Conservation (phyloP, 371 early-diverging fungal genomes). For the Chytridiales sp. region DNA sequence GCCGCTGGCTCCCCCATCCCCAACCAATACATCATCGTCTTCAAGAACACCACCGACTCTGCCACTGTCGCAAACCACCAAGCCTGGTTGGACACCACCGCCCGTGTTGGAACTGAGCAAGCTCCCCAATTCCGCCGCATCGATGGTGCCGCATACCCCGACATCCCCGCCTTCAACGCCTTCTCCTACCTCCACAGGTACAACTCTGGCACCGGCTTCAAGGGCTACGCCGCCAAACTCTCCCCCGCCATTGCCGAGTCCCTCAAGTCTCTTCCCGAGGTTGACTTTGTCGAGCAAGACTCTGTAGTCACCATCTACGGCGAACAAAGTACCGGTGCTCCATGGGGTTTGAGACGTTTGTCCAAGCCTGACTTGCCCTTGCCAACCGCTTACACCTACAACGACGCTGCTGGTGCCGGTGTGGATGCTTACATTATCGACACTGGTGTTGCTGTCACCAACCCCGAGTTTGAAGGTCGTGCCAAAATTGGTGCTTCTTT, state of each 20-base stretch:
- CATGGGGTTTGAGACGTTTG: slow-evolving; percentile 12
- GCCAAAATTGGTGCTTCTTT: slow-evolving; percentile 13
- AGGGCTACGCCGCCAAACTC: slow-evolving; percentile 27
- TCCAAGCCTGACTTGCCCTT: slow-evolving; percentile 2
- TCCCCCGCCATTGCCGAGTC: slow-evolving; percentile 8
- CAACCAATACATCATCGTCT: slow-evolving; percentile 27
- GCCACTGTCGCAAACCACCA: slow-evolving; percentile 12
- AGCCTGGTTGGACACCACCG: slow-evolving; percentile 19
- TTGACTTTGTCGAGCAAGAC: slow-evolving; percentile 28
- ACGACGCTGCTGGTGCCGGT: slow-evolving; percentile 33
- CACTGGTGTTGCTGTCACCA: slow-evolving; percentile 12
- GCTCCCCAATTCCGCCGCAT: neutral
- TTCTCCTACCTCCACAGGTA: slow-evolving; percentile 15
- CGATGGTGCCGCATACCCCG: neutral
- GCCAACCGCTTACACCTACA: slow-evolving; percentile 4
- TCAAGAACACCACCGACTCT: slow-evolving; percentile 6
- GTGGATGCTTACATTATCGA: slow-evolving; percentile 58
- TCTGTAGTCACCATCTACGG: slow-evolving; percentile 17
- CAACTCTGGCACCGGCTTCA: slow-evolving; percentile 11
- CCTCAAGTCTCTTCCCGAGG: slow-evolving; percentile 22
- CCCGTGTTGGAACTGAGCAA: neutral
- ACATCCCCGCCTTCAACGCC: slow-evolving; percentile 4
- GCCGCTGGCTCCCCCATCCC: neutral
- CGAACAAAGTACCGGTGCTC: too few relatives aligned
- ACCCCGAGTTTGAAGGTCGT: slow-evolving; percentile 20